Evolutionary conservation across 352 stramenopile genomes (phyloP), one percentile per base, ranked within the genome.

Genomic region (Globisporangium heterothallicum): DNA sequence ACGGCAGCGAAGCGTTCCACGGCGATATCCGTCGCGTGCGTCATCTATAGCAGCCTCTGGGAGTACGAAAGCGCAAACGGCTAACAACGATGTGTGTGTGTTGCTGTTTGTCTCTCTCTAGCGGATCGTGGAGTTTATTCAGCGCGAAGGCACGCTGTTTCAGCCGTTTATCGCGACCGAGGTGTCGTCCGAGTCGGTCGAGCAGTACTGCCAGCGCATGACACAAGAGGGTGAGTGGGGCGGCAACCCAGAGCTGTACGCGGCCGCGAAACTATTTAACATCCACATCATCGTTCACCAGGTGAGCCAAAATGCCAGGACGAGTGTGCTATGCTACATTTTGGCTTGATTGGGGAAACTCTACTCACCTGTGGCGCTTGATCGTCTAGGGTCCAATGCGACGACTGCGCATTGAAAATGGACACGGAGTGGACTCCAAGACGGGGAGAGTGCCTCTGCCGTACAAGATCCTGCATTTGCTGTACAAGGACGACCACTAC

Each of bases 211-310:
- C 56, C 49, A 4, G 36, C 72, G 74, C 29, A 75, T 88, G 72
- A 53, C 52, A 7, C 42, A 68, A 7, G 63, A 79, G 36, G 77
- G 72, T 18, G 61, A 76, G 42, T 85, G 72, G 77, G 76, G 77
- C 12, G 77, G 77, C 44, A 78, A 86, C 52, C 58, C 67, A 13
- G 77, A 88, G 58, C 53, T 88, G 27, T 88, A 72, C 56, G 74
- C 72, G 7, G 72, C 72, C 1, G 71, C 77, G 24, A 70, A 57
- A 42, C 63, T 78, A 27, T 86, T 84, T 48, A 74, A 81, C 47
- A 63, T 76, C 12, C 63, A 83, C 57, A 73, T 88, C 29, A 64
- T 88, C 10, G 64, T 88, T 2, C 74, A 88, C 59, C 77, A 74
- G 53, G 54, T 56, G 29, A 34, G 30, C 6, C 6, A 9, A 8